Base-by-base conservation (phyloP, 139 green algal genomes). In the Micractinium conductrix region DNA sequence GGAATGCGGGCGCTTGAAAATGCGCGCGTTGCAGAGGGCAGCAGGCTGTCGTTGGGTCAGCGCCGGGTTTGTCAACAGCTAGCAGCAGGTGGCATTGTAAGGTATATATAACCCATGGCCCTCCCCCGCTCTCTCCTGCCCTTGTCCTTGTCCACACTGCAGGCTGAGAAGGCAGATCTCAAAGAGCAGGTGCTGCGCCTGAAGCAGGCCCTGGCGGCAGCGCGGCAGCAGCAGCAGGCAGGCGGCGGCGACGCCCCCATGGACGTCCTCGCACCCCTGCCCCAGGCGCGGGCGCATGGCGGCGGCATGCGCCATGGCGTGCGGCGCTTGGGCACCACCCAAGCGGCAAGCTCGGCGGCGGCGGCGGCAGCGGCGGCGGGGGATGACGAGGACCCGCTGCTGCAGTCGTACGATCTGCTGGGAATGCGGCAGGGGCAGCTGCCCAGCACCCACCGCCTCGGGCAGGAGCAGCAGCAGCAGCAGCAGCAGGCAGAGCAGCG, bases 381-480 rank as follows among this genome's bases (percentile, higher is more conserved):
- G 26, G 78, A 45, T 42, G 76, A 82, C 16, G 76, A 73, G 24
- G 76, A 82, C 37, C 76, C 76, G 24, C 9, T 82, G 38, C 8
- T 72, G 26, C 76, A 35, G 38, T 40, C 76, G 0, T 82, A 82
- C 19, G 38, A 72, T 38, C 58, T 82, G 10, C 58, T 82, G 0
- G 43, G 40, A 28, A 82, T 82, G 78, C 30, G n/a, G 7, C 63
- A 48, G 55, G 78, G n/a, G 30, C 43, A 84, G n/a, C 43, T 84
- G 42, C 8, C 74, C 6, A 33, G 17, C 33, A 44, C 19, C 17
- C n/a, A 16, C 24, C 45, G 50, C 24, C 43, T 43, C 2, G 28
- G 30, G 45, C 74, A 63, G 45, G 19, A 16, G 33, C 78, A 71
- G 53, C 75, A 81, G 75, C 37, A 21, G 37, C 75, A 71, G 60